phyloP scores from a whole-genome alignment of 139 green algal genomes.

The Coelastrella sp. region DNA sequence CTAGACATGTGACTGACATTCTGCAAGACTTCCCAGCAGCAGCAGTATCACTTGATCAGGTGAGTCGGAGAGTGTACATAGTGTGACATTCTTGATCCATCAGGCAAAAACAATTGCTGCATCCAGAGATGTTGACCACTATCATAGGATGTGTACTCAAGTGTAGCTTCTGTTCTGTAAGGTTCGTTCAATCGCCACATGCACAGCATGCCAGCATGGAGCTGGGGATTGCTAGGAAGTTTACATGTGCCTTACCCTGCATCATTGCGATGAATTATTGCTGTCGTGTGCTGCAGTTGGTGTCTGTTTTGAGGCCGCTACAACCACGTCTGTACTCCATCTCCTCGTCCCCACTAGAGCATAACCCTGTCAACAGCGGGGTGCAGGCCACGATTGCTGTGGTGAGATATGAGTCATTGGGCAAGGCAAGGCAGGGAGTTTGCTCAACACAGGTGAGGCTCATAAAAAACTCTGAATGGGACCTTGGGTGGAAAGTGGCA shows the following conservation, averaged over 20 bases:
- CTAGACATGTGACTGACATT: conserved; percentile 81
- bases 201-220: too few relatives aligned
- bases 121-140: too few relatives aligned
- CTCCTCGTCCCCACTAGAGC: conserved; percentile 64
- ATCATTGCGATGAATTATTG: too few relatives aligned
- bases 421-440: conserved; percentile 73
- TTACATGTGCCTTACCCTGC: too few relatives aligned
- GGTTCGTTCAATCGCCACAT: too few relatives aligned
- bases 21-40: conserved; percentile 68
- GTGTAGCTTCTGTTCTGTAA: too few relatives aligned
- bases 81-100: too few relatives aligned
- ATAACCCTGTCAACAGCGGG: not conserved
- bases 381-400: conserved; percentile 58
- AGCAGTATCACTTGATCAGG: conserved; percentile 6
- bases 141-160: too few relatives aligned
- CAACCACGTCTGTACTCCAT: conserved; percentile 93
- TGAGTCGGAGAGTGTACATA: not conserved
- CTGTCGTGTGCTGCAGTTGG: conserved; percentile 52
- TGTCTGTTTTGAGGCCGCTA: conserved; percentile 77
- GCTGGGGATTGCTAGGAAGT: too few relatives aligned
- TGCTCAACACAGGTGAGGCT: conserved; percentile 73
- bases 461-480: too few relatives aligned
- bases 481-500: too few relatives aligned
- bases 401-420: conserved; percentile 70
- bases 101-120: too few relatives aligned